Evolutionary conservation across 2,329 filamentous ascomycete genomes (phyloP).

Genomic region (Monosporascus sp.): DNA sequence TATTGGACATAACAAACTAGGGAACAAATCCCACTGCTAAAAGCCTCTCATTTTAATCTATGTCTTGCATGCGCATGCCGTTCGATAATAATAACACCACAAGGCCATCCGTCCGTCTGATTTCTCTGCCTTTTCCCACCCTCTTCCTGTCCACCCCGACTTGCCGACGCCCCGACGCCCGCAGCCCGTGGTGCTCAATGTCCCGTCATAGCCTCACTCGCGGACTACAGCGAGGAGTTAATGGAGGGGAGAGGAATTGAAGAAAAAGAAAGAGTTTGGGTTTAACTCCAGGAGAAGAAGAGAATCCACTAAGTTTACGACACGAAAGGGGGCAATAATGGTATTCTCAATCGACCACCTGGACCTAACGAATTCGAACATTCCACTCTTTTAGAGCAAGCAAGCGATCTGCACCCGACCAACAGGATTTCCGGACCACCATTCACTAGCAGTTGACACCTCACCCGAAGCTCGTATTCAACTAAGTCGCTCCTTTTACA

Average conservation of each 20-base stretch:
- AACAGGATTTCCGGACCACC: not conserved
- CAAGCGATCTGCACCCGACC: conserved; percentile 19
- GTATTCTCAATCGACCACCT: not conserved
- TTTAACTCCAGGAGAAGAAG: not conserved
- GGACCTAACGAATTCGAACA: not conserved
- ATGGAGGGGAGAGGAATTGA: not conserved
- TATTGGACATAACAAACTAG: conserved; percentile 4
- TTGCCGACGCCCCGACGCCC: not conserved
- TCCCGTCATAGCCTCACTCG: not conserved
- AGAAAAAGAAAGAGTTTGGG: not conserved
- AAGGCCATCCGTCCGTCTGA: not conserved
- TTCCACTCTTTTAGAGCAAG: conserved; percentile 1
- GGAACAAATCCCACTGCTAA: conserved; percentile 1
- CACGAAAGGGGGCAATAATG: not conserved
- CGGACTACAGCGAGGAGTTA: not conserved
- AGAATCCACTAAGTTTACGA: too few relatives aligned
- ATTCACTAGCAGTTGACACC: conserved; percentile 16
- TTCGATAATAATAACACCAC: not conserved
- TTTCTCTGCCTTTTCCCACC: not conserved
- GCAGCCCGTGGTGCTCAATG: not conserved
- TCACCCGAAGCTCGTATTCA: conserved; percentile 28
- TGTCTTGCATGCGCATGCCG: not conserved
- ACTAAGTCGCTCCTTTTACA: conserved; percentile 17
- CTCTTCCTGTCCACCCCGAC: not conserved
- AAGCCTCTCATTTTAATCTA: not conserved